Percentiles rank a stretch among this genome's conserved stretches.
phyloP scores from a whole-genome alignment of 768 basidiomycete genomes.

The Coprinopsis sp. region DNA sequence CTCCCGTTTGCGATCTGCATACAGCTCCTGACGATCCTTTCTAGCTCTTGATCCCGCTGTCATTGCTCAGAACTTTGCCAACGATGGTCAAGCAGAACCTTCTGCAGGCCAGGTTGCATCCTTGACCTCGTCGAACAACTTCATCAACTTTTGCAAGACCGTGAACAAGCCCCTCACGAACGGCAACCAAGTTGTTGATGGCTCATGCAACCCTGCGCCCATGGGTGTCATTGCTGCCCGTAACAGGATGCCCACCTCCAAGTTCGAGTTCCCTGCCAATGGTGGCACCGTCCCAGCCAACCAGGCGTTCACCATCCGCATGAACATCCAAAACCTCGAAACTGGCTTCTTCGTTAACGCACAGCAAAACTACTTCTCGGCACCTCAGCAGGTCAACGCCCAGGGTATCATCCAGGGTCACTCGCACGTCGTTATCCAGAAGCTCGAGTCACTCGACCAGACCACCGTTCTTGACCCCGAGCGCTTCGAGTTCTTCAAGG shows the following conservation, averaged over 20 bases:
- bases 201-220: slow-evolving; percentile 59
- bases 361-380: slow-evolving; percentile 48
- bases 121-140: slow-evolving; percentile 59
- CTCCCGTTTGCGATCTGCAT: no score
- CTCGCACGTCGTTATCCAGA: slow-evolving; percentile 57
- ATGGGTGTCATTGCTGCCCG: slow-evolving; percentile 53
- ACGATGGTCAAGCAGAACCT: slow-evolving; percentile 46
- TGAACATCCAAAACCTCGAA: slow-evolving; percentile 41
- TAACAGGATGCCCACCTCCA: slow-evolving; percentile 44
- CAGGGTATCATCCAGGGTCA: slow-evolving; percentile 52
- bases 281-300: slow-evolving; percentile 42
- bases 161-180: slow-evolving; percentile 50
- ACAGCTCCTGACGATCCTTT: slow-evolving; percentile 3
- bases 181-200: slow-evolving; percentile 45
- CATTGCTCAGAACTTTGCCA: slow-evolving; percentile 39
- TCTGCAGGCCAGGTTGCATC: slow-evolving; percentile 47
- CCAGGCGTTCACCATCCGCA: slow-evolving; percentile 46
- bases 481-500: slow-evolving; percentile 56
- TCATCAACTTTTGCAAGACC: slow-evolving; percentile 54
- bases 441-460: slow-evolving; percentile 38
- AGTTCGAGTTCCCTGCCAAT: slow-evolving; percentile 43
- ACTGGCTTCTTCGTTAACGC: slow-evolving; percentile 57
- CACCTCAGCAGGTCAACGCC: slow-evolving; percentile 49
- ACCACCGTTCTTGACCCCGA: slow-evolving; percentile 46
- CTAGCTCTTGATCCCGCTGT: slow-evolving; percentile 43